Percentiles rank a stretch among this genome's conserved stretches.
Evolutionary conservation across 768 basidiomycete genomes (phyloP).

Genomic region (Mycena floridula): DNA sequence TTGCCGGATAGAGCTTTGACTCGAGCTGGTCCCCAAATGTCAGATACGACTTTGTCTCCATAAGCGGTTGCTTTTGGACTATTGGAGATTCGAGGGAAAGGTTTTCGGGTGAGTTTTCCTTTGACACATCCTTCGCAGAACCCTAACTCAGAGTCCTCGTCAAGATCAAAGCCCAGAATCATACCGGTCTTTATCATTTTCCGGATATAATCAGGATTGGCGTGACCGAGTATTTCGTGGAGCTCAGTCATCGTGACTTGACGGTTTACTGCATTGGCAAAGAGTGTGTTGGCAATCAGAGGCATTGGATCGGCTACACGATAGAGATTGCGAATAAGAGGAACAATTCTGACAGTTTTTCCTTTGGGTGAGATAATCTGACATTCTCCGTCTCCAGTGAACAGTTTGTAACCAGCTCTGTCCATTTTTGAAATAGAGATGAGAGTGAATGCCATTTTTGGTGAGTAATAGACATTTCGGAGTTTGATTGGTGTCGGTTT

Average conservation of each 20-base stretch:
- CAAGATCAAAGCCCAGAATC: constrained; percentile 18
- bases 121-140: constrained; percentile 20
- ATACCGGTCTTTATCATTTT: constrained; percentile 12
- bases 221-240: constrained; percentile 23
- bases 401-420: constrained; percentile 8
- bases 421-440: constrained; percentile 18
- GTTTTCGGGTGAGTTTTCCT: constrained; percentile 18
- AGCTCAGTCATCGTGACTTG: constrained; percentile 10
- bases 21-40: constrained; percentile 21
- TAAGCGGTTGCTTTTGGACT: constrained; percentile 10
- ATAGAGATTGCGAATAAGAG: constrained; percentile 20
- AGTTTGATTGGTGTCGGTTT: constrained; percentile 15
- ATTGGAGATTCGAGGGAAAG: constrained; percentile 9
- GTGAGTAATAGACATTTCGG: constrained; percentile 18
- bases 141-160: constrained; percentile 1
- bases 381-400: constrained; percentile 9
- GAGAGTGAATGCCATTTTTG: constrained; percentile 21
- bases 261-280: neutral
- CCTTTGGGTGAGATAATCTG: constrained; percentile 8
- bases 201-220: constrained; percentile 10
- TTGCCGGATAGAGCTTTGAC: constrained; percentile 10
- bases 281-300: neutral
- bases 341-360: constrained; percentile 13
- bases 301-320: constrained; percentile 5
- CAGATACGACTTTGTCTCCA: constrained; percentile 14